A percentile compares a stretch with the other conserved stretches of the same genome.
Conservation (phyloP, 352 stramenopile species). For the Phytophthora lateralis region DNA sequence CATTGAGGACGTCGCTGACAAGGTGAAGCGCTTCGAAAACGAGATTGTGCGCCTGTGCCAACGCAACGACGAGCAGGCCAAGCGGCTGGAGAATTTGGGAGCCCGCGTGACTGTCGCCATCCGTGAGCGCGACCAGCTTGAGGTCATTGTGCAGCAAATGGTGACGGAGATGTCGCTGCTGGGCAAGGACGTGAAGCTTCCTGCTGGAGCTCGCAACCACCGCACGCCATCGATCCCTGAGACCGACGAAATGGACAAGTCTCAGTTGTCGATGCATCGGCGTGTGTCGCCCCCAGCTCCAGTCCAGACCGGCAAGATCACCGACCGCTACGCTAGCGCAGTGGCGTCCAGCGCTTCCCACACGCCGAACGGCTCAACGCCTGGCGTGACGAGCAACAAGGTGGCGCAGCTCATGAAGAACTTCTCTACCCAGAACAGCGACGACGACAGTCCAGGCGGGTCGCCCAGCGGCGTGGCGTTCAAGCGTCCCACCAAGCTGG, state of each 20-base stretch:
- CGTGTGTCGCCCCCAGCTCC: slow-evolving; percentile 5
- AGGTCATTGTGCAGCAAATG: slow-evolving; percentile 65
- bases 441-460: slow-evolving; percentile 13
- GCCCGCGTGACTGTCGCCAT: slow-evolving; percentile 47
- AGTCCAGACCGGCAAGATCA: slow-evolving; percentile 38
- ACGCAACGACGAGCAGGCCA: slow-evolving; percentile 66
- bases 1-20: slow-evolving; percentile 42
- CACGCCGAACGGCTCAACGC: slow-evolving; percentile 10
- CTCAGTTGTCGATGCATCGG: slow-evolving; percentile 3
- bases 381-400: slow-evolving; percentile 45
- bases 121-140: slow-evolving; percentile 62
- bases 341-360: slow-evolving; percentile 34
- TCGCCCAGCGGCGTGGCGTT: slow-evolving; percentile 30
- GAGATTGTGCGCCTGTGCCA: slow-evolving; percentile 51
- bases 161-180: slow-evolving; percentile 59
- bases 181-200: slow-evolving; percentile 25
- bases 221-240: slow-evolving; percentile 30
- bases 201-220: slow-evolving; percentile 12
- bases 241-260: slow-evolving; percentile 29
- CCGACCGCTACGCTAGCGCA: slow-evolving; percentile 56
- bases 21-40: slow-evolving; percentile 58
- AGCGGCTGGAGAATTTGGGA: slow-evolving; percentile 55
- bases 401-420: slow-evolving; percentile 79
- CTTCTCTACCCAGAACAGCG: slow-evolving; percentile 48
- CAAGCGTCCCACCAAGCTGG: slow-evolving; percentile 42